Conservation (phyloP, 2,329 filamentous ascomycete genomes). For the Geoglossum cookeanum region DNA sequence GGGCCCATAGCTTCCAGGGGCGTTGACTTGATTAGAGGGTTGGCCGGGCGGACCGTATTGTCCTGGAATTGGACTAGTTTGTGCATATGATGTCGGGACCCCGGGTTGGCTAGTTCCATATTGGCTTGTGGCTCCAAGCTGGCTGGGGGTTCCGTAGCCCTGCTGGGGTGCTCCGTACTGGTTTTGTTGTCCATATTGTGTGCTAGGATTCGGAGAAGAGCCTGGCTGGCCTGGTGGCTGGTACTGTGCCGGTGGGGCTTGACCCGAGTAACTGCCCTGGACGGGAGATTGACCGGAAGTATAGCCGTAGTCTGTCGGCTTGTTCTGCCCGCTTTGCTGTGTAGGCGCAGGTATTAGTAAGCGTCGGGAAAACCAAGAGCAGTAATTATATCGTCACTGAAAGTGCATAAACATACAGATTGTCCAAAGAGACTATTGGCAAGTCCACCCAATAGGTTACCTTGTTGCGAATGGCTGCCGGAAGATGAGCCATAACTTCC, state of each 20-base stretch:
- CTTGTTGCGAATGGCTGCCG: neutral
- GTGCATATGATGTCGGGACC: neutral
- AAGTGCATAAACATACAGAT: neutral
- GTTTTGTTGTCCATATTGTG: constrained; percentile 4
- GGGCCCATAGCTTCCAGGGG: neutral
- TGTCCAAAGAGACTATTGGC: neutral
- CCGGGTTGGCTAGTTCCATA: neutral
- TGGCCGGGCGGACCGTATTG: neutral
- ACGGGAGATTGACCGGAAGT: neutral
- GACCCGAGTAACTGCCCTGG: neutral
- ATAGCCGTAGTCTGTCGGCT: constrained; percentile 2
- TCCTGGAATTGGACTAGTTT: neutral
- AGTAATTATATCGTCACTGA: neutral
- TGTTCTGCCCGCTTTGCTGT: neutral
- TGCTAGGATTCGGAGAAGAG: neutral
- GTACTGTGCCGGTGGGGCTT: constrained; percentile 4
- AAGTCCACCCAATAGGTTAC: neutral
- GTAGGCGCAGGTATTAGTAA: neutral
- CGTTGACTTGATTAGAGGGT: neutral
- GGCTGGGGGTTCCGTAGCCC: neutral
- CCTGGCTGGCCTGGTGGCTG: constrained; percentile 1
- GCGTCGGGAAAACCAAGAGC: neutral
- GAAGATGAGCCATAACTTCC: constrained; percentile 8
- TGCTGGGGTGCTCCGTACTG: neutral
- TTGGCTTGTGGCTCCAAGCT: neutral